These are phyloP conservation scores for Daldinia caldariorum DNA, from an alignment of 495 filamentous ascomycete species.

Conservation along the genomic window DNA sequence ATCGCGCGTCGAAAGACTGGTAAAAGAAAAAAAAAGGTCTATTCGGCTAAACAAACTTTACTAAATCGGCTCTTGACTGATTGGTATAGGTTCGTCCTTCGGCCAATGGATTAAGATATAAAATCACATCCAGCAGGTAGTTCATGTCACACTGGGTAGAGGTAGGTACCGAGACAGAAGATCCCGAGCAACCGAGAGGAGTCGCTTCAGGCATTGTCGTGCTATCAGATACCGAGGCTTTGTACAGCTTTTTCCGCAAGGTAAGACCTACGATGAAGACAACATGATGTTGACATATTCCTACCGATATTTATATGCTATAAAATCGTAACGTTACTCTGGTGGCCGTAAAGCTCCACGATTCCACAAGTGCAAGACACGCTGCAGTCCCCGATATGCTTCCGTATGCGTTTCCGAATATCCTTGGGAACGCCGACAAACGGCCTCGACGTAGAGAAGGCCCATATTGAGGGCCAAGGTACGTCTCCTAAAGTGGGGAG, in stretches of 20 bases:
- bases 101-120: slow-evolving; percentile 1
- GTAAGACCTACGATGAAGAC: slow-evolving; percentile 2
- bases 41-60: background rate
- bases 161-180: slow-evolving; percentile 13
- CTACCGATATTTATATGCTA: slow-evolving; percentile 1
- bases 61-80: background rate
- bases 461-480: slow-evolving; percentile 47
- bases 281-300: background rate
- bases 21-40: background rate
- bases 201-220: slow-evolving; percentile 9
- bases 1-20: background rate
- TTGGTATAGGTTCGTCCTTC: background rate
- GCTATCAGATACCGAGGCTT: slow-evolving; percentile 20
- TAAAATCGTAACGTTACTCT: slow-evolving; percentile 37
- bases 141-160: slow-evolving; percentile 19
- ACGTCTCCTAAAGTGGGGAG: slow-evolving; percentile 27
- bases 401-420: slow-evolving; percentile 33
- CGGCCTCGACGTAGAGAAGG: slow-evolving; percentile 45
- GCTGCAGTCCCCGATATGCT: slow-evolving; percentile 44
- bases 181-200: slow-evolving; percentile 36
- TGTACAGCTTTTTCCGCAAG: background rate
- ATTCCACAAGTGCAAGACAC: slow-evolving; percentile 41
- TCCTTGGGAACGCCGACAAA: slow-evolving; percentile 43
- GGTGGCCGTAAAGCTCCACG: slow-evolving; percentile 37
- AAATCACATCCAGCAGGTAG: slow-evolving; percentile 7